Conservation (phyloP, 2,329 filamentous ascomycete genomes). For the Talaromyces verruculosus region DNA sequence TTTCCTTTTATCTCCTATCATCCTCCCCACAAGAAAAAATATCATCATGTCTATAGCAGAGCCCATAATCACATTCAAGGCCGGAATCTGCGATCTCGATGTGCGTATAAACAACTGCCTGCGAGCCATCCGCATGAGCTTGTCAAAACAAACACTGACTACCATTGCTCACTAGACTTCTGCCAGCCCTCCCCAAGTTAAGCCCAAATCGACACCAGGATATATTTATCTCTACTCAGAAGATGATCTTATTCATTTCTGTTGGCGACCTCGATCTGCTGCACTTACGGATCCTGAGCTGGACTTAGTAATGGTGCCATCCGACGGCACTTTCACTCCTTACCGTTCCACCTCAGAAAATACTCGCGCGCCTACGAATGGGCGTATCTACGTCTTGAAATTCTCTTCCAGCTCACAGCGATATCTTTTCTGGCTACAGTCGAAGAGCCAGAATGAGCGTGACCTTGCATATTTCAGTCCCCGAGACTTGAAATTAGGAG, state of each 20-base stretch:
- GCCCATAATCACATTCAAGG: slow-evolving; percentile 94
- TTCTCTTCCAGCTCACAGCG: slow-evolving; percentile 90
- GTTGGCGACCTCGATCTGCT: slow-evolving; percentile 81
- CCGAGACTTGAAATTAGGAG: slow-evolving; percentile 80
- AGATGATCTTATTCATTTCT: slow-evolving; percentile 95
- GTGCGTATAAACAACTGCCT: slow-evolving; percentile 55
- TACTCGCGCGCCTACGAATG: slow-evolving; percentile 69
- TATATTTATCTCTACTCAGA: slow-evolving; percentile 92
- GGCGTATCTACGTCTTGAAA: slow-evolving; percentile 88
- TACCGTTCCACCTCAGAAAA: slow-evolving; percentile 65
- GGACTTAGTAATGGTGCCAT: slow-evolving; percentile 90
- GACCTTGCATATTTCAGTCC: slow-evolving; percentile 78
- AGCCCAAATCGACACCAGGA: slow-evolving; percentile 69
- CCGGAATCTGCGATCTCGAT: slow-evolving; percentile 81
- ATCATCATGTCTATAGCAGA: slow-evolving; percentile 70
- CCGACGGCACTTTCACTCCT: slow-evolving; percentile 81
- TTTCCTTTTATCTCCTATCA: slow-evolving; percentile 19
- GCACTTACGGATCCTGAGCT: slow-evolving; percentile 72
- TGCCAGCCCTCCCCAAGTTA: slow-evolving; percentile 67
- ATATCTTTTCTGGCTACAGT: slow-evolving; percentile 95
- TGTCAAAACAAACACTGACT: slow-evolving; percentile 16
- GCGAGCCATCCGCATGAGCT: slow-evolving; percentile 15
- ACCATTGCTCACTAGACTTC: slow-evolving; percentile 44
- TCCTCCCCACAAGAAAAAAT: neutral
- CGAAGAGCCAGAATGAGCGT: slow-evolving; percentile 72